Evolutionary conservation across 169 alveolate genomes (phyloP), one percentile per base, ranked within the genome.

Genomic region (Eimeria necatrix): DNA sequence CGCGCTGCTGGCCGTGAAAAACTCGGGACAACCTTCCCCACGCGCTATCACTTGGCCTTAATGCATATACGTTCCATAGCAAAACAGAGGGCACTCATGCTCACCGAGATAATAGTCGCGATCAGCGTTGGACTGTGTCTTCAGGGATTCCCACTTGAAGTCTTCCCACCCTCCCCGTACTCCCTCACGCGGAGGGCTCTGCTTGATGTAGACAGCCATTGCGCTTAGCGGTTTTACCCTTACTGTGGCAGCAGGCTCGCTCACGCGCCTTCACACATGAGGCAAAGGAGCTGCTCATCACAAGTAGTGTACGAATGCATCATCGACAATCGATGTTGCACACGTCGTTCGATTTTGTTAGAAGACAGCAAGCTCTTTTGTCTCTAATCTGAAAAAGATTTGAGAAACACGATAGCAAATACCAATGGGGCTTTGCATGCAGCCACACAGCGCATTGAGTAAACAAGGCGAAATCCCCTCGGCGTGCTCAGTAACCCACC

Each of bases 171-270:
- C 95, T 8, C 95, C 95, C 20, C 95, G 89, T 70, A 92, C 95
- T n/a, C 95, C 95, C 95, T 92, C 95, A 71, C 95, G 95, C 18
- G 95, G 95, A 68, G 95, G 95, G 86, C 95, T 92, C 56, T 59
- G 83, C 16, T 86, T 85, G 18, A 92, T 92, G 48, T 92, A 92
- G 2, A 92, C 95, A 20, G 95, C 95, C 95, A 92, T 92, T 48
- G 48, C 49, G 61, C 20, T 56, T 48, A 74, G 41, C 14, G 85
- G n/a, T 4, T 61, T 18, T 0, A 61, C 4, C 8, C 4, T 18
- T 61, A 61, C 9, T 16, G 74, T 61, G 18, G 85, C 60, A 12
- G n/a, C 61, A 52, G 18, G 56, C 6, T 68, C 16, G 46, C 85
- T 74, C 41, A 59, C 85, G 32, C 41, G 85, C 85, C 14, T 74